phyloP scores from a whole-genome alignment of 768 basidiomycete genomes.

The Pleurotus eryngii region DNA sequence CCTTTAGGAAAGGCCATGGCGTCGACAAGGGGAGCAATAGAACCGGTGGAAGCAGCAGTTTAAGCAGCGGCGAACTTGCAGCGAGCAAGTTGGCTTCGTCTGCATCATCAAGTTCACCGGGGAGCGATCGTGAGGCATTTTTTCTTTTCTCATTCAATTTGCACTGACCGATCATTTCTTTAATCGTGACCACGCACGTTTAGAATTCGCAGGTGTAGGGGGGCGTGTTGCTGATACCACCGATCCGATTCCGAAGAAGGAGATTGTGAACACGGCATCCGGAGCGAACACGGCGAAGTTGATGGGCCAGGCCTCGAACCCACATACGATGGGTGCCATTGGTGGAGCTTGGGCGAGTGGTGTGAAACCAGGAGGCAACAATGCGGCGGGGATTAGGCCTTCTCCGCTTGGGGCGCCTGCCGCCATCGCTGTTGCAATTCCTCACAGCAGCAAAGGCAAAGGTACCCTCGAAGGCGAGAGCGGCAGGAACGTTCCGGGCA shows the following conservation, averaged over 20 bases:
- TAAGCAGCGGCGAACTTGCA: slow-evolving; percentile 12
- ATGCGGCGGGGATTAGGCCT: slow-evolving; percentile 4
- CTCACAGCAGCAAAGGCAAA: background rate
- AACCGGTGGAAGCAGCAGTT: background rate
- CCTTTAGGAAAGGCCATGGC: slow-evolving; percentile 12
- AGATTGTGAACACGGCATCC: slow-evolving; percentile 2
- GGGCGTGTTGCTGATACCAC: background rate
- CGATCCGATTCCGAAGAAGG: slow-evolving; percentile 1
- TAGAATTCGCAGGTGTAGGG: background rate
- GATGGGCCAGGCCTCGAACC: slow-evolving; percentile 5
- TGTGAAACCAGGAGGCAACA: background rate
- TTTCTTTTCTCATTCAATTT: too few relatives aligned
- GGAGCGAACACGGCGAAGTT: background rate
- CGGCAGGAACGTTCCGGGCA: background rate
- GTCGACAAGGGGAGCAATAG: too few relatives aligned
- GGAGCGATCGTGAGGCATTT: background rate
- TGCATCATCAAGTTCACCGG: background rate
- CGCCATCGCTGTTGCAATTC: background rate
- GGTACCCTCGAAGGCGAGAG: background rate
- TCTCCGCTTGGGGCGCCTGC: slow-evolving; percentile 1
- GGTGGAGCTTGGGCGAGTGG: background rate
- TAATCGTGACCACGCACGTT: too few relatives aligned
- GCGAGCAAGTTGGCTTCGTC: slow-evolving; percentile 19
- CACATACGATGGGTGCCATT: background rate
- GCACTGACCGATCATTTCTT: too few relatives aligned